Base-by-base conservation (phyloP, 176 grass and related monocot species). In the Echinochloa phyllopogon region DNA sequence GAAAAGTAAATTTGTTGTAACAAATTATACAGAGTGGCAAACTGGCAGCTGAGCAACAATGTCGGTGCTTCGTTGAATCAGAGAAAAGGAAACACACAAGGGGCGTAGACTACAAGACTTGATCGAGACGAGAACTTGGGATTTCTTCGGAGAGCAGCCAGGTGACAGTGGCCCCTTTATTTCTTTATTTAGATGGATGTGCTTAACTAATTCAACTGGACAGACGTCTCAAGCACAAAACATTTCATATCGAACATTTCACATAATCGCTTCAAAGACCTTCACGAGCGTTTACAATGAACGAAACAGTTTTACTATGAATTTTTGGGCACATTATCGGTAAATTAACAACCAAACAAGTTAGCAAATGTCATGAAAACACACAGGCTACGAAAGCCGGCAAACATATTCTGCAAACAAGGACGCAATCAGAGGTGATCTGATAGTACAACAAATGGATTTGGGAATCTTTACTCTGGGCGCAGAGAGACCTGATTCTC, bases 401-500 rank as follows among this genome's bases (percentile, higher is more conserved):
- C 61, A 52, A 41, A 69, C 57, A 60, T 69, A 81, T 85, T 52
- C 51, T 69, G 60, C 40, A 80, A 14, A 79, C 58, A 68, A 27
- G 21, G 10, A 66, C 12, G n/a, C 27, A 38, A 80, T 78, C 65
- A 25, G 14, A 78, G 8, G 87, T 45, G 51, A 84, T 68, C 70
- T 69, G 75, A 45, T 79, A 14, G 87, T 80, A 85, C 60, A 29
- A 21, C 7, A 83, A 42, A 77, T 83, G 16, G 82, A 69, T 85
- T 80, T 80, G 82, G 74, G 51, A 75, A 80, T 75, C 67, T 66
- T 29, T 40, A 49, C 1, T 6, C 50, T 51, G 50, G 59, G 69
- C 61, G 14, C 29, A 76, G 16, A 64, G 23, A 87, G 86, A 82
- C 16, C 87, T 74, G 67, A 84, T 84, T 89, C 76, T 1, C 50